Base-by-base conservation (phyloP, 768 basidiomycete genomes). In the Leccinum variicolor region DNA sequence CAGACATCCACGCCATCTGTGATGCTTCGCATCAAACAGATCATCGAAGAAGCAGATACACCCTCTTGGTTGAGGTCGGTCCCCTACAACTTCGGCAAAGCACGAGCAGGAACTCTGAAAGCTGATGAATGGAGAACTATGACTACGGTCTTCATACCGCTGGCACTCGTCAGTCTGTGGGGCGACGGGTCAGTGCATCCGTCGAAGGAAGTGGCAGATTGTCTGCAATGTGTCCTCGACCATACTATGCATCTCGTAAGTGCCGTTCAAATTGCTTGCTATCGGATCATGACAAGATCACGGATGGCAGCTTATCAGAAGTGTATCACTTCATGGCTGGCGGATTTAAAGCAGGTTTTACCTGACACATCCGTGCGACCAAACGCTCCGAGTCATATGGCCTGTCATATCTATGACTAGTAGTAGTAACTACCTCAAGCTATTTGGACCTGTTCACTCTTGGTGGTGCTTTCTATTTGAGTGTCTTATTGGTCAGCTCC, bases 401-500 rank as follows among this genome's bases (percentile, higher is more conserved):
- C 69, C 3, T 54, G 72, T 28, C 73, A 69, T 43, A 45, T 74
- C 6, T 61, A 66, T n/a, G 68, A n/a, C n/a, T n/a, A n/a, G n/a
- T n/a, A n/a, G n/a, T n/a, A n/a, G n/a, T n/a, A n/a, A 76, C 14
- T 76, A 75, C 51, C 59, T 76, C 0, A 10, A 61, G 0, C 59
- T 69, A 2, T 77, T 76, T 55, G 73, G 77, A 0, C 76, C 75
- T n/a, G 62, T 73, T 0, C 64, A 66, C 41, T 68, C 67, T 1
- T 79, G 75, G 78, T 77, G 75, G 74, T 62, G 66, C 2, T 78
- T 74, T 57, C 74, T 73, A 0, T 76, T 73, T 46, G 74, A 79
- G 53, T 52, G 65, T 0, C 55, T 73, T 11, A 78, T 79, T 50
- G 73, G 77, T 0, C 66, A 61, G 36, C 57, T 79, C 1, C 76